Evolutionary conservation across 2,329 filamentous ascomycete species (phyloP).

Genomic region (Drechmeria coniospora): DNA sequence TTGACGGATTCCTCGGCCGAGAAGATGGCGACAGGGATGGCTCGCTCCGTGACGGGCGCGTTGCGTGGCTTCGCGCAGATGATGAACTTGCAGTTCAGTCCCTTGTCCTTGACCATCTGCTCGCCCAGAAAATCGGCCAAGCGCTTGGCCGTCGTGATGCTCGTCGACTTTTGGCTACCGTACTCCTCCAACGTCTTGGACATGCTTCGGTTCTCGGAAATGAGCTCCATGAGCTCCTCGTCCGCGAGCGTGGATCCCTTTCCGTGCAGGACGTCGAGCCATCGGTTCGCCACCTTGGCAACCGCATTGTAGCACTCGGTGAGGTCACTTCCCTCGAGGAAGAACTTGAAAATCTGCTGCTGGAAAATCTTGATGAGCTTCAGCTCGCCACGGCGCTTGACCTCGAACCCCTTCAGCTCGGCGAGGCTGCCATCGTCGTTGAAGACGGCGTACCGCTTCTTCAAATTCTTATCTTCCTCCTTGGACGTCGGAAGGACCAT

Average conservation of each 20-base stretch:
- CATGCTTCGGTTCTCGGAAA: constrained; percentile 99
- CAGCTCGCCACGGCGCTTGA: constrained; percentile 91
- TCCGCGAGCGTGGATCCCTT: constrained; percentile 83
- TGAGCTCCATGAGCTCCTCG: constrained; percentile 96
- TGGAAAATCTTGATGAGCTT: constrained; percentile 99
- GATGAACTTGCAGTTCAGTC: constrained; percentile 98
- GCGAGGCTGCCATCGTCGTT: constrained; percentile 93
- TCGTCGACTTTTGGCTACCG: constrained; percentile 86
- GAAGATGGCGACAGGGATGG: constrained; percentile 91
- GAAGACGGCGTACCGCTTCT: constrained; percentile 98
- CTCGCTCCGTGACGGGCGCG: constrained; percentile 86
- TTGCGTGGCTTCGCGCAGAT: constrained; percentile 78
- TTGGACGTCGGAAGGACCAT: constrained; percentile 97
- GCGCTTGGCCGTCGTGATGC: constrained; percentile 94
- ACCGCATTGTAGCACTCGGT: constrained; percentile 82
- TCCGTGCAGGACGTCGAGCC: constrained; percentile 86
- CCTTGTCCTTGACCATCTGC: constrained; percentile 99
- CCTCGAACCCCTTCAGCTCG: constrained; percentile 92
- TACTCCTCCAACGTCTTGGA: constrained; percentile 94
- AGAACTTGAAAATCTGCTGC: constrained; percentile 98
- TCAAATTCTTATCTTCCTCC: constrained; percentile 98
- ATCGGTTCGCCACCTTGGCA: constrained; percentile 86
- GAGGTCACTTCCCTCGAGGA: constrained; percentile 78
- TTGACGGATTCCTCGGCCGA: constrained; percentile 84
- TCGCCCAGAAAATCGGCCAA: constrained; percentile 92